These are phyloP conservation scores for Aphanomyces euteiches DNA, from an alignment of 352 stramenopile genomes.

Conservation along the genomic window DNA sequence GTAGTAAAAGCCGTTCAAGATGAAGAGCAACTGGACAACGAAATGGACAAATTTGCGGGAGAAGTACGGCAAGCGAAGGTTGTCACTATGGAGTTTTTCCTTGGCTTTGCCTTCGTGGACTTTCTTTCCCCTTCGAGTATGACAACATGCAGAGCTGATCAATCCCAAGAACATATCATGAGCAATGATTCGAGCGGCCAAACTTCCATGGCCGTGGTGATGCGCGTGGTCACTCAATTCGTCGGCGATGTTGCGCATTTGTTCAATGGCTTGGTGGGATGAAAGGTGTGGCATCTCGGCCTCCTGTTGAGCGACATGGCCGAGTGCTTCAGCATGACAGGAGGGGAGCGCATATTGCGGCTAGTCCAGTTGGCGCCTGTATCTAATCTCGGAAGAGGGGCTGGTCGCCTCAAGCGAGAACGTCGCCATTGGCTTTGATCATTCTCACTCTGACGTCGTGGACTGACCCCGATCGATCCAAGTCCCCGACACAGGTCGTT, in stretches of 20 bases:
- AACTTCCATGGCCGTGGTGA: neutral
- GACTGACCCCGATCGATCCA: no score
- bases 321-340: neutral
- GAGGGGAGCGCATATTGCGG: neutral
- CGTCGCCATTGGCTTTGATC: no score
- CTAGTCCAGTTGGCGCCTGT: neutral
- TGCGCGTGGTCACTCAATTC: conserved; percentile 2
- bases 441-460: no score
- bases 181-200: neutral
- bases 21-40: conserved; percentile 52
- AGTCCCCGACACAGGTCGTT: no score
- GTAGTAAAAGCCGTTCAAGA: conserved; percentile 69
- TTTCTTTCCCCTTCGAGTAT: neutral
- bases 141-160: neutral
- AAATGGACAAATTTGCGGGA: conserved; percentile 67
- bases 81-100: conserved; percentile 5
- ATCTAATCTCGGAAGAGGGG: no score
- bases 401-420: no score
- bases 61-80: conserved; percentile 43
- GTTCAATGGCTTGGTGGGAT: neutral
- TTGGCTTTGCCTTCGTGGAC: neutral
- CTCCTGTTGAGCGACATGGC: conserved; percentile 2
- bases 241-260: conserved; percentile 14
- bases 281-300: neutral
- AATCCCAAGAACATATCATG: conserved; percentile 24